Evolutionary conservation across 495 filamentous ascomycete genomes (phyloP).

Genomic region (Aspergillus kassunensis): DNA sequence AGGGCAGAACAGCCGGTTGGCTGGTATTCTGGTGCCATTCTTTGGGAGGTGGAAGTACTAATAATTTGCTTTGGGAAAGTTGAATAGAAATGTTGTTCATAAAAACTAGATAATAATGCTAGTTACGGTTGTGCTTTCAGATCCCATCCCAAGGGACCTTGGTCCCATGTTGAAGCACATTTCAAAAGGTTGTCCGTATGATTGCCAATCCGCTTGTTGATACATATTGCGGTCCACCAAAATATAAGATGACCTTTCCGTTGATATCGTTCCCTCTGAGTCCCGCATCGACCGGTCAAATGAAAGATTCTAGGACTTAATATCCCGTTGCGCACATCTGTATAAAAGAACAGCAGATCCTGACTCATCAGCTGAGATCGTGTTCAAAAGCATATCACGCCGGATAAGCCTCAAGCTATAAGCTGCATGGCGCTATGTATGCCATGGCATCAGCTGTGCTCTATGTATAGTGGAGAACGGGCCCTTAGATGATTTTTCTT

Average conservation of each 20-base stretch:
- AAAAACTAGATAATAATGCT: constrained; percentile 7
- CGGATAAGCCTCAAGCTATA: neutral
- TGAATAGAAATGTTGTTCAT: neutral
- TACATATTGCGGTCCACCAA: constrained; percentile 1
- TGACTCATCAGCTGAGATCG: neutral
- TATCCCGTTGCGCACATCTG: neutral
- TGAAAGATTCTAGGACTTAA: neutral
- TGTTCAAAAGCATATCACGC: neutral
- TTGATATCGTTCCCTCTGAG: too few relatives aligned
- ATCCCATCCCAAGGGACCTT: neutral
- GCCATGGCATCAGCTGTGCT: neutral
- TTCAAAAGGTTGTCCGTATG: neutral
- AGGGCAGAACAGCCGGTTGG: constrained; percentile 4
- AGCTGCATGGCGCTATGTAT: neutral
- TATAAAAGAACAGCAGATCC: neutral
- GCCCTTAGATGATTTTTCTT: neutral
- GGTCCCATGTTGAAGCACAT: neutral
- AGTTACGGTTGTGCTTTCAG: neutral
- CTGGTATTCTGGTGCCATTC: neutral
- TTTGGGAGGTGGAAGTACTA: neutral
- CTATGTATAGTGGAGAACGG: neutral
- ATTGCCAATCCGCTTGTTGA: neutral
- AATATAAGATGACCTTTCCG: neutral
- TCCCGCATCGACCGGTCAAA: neutral
- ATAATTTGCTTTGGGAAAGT: neutral